These are phyloP conservation scores for Agaricus subrufescens DNA, from an alignment of 768 basidiomycete genomes.

Conservation along the genomic window DNA sequence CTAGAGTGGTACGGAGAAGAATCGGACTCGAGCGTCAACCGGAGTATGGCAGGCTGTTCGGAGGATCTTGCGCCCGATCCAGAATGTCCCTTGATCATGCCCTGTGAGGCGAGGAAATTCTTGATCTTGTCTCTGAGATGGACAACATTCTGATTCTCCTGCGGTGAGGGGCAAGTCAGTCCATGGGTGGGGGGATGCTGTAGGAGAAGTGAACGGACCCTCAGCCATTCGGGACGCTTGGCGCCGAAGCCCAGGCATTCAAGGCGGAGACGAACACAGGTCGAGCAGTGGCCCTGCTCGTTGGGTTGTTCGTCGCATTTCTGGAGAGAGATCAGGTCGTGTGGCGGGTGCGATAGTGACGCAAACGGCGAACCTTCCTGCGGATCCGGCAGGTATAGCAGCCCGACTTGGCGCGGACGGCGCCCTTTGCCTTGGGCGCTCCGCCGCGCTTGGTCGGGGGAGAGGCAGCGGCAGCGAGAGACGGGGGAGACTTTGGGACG, in stretches of 20 bases:
- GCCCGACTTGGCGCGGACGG: slow-evolving; percentile 81
- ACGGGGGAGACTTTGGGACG: slow-evolving; percentile 34
- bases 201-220: slow-evolving; percentile 42
- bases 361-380: slow-evolving; percentile 56
- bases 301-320: slow-evolving; percentile 81
- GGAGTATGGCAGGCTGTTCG: slow-evolving; percentile 53
- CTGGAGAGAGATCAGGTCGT: slow-evolving; percentile 29
- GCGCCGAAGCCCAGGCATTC: slow-evolving; percentile 84
- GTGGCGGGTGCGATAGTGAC: not conserved
- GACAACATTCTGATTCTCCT: slow-evolving; percentile 69
- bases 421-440: slow-evolving; percentile 73
- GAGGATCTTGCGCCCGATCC: slow-evolving; percentile 56
- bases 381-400: slow-evolving; percentile 88
- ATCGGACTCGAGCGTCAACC: slow-evolving; percentile 42
- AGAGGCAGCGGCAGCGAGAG: slow-evolving; percentile 29
- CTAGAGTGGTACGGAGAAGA: slow-evolving; percentile 37
- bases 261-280: slow-evolving; percentile 75
- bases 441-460: slow-evolving; percentile 20
- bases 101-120: slow-evolving; percentile 70
- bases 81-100: slow-evolving; percentile 88
- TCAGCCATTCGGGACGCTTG: slow-evolving; percentile 82
- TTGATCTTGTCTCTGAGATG: slow-evolving; percentile 77
- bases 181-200: not conserved
- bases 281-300: slow-evolving; percentile 59
- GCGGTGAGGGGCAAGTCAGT: slow-evolving; percentile 11